These are phyloP conservation scores for Colletotrichum agaves DNA, from an alignment of 2,329 filamentous ascomycete species.

Conservation along the genomic window DNA sequence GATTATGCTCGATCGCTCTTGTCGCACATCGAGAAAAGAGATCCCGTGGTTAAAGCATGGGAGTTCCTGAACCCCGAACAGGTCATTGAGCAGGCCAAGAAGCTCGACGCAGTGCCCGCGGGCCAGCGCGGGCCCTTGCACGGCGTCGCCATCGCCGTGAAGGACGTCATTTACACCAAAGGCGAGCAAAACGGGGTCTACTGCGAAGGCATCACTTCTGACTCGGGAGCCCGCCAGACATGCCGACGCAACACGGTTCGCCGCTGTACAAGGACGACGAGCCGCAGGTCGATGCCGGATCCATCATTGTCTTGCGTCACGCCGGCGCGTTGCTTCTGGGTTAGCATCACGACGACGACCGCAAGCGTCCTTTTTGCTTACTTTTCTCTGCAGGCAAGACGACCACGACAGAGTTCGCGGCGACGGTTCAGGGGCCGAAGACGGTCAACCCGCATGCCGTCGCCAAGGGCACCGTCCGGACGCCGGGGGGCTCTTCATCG, in stretches of 20 bases:
- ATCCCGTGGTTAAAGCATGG: slow-evolving; percentile 61
- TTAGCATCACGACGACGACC: slow-evolving; percentile 19
- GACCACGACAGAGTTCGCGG: slow-evolving; percentile 73
- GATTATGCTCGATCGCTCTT: slow-evolving; percentile 60
- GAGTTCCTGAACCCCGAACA: slow-evolving; percentile 55
- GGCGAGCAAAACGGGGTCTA: slow-evolving; percentile 44
- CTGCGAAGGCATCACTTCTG: neutral
- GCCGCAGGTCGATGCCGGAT: slow-evolving; percentile 61
- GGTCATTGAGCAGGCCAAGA: slow-evolving; percentile 61
- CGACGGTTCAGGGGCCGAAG: slow-evolving; percentile 61
- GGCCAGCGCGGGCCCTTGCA: slow-evolving; percentile 65
- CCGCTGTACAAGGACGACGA: slow-evolving; percentile 61
- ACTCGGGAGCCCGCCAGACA: slow-evolving; percentile 52
- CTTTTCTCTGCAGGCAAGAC: slow-evolving; percentile 44
- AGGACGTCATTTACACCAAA: slow-evolving; percentile 69
- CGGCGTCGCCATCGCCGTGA: slow-evolving; percentile 67
- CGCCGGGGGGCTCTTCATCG: slow-evolving; percentile 74
- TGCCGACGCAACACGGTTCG: slow-evolving; percentile 68
- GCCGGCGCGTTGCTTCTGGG: slow-evolving; percentile 68
- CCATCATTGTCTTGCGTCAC: slow-evolving; percentile 61
- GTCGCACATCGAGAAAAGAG: slow-evolving; percentile 54
- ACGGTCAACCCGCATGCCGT: slow-evolving; percentile 70
- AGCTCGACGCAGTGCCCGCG: slow-evolving; percentile 60
- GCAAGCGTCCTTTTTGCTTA: too few relatives aligned
- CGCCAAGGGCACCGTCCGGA: slow-evolving; percentile 62